These are phyloP conservation scores for Pistacia integerrima DNA, from an alignment of 345 rosid species.

Conservation along the genomic window DNA sequence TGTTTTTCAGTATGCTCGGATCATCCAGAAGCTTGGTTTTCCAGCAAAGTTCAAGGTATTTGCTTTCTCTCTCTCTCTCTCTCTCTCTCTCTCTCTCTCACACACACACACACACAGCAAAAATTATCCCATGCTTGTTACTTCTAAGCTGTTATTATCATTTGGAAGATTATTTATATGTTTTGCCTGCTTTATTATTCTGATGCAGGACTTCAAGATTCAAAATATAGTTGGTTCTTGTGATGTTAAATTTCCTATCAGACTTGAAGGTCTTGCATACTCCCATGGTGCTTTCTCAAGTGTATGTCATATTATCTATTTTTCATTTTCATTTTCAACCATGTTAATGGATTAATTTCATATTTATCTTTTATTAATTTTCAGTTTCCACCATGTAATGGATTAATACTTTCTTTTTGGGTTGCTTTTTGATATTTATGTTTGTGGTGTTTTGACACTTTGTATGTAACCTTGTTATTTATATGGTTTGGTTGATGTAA, in stretches of 20 bases:
- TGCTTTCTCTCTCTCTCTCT: neutral
- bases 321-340: neutral
- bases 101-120: neutral
- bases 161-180: neutral
- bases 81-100: neutral
- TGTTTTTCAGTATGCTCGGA: constrained; percentile 69
- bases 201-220: constrained; percentile 81
- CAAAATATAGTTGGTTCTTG: constrained; percentile 88
- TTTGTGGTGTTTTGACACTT: neutral
- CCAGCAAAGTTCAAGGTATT: constrained; percentile 85
- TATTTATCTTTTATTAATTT: neutral
- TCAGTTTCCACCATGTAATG: neutral
- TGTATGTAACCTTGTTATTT: neutral
- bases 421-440: neutral
- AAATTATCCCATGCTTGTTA: neutral
- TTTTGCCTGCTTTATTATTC: neutral
- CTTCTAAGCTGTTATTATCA: neutral
- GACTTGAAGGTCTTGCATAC: constrained; percentile 83
- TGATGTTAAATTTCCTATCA: constrained; percentile 78
- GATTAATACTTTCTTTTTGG: neutral
- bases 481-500: neutral
- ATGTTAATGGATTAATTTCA: neutral
- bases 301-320: constrained; percentile 40
- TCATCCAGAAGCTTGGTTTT: constrained; percentile 87
- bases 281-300: constrained; percentile 88